Base-by-base conservation (phyloP, 345 rosid species). In the Sisymbrium altissimum region DNA sequence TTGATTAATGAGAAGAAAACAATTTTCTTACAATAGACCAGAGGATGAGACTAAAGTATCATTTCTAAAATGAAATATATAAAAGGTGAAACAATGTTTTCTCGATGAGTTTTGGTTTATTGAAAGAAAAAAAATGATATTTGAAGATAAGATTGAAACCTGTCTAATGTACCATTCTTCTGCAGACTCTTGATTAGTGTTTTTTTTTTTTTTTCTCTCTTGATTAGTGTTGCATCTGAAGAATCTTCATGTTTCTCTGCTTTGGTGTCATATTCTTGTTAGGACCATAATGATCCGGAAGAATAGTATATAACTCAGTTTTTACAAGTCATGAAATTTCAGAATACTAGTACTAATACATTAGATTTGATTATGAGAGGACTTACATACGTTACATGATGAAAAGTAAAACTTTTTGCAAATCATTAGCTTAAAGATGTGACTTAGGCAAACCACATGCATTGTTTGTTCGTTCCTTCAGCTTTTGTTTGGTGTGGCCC, bases 141-240 rank as follows among this genome's bases (percentile, higher is more conserved):
- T 21, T n/a, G 32, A 39, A 27, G 19, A 43, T 36, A 48, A 44
- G 9, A 44, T 14, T 56, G 58, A 23, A 25, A 49, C 33, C 45
- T 17, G 49, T 25, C 18, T 60, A 15, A 19, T 33, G 14, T 21
- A 58, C 52, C 36, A 46, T 36, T 50, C n/a, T 44, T 68, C 19
- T 67, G 45, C 54, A 78, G 89, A 83, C 87, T 59, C 66, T 81
- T 52, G 86, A 79, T 19, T 85, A 84, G 58, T 88, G 93, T 69
- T 30, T n/a, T n/a, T n/a, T n/a, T n/a, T n/a, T n/a, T n/a, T n/a
- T n/a, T n/a, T n/a, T n/a, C n/a, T n/a, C 87, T 59, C 66, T 81
- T 52, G 86, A 79, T 19, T 85, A 84, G 58, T 88, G 93, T 69
- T 30, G 50, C 87, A 86, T 77, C 87, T 84, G 11, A 82, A 86